These are phyloP conservation scores for Glutinoglossum americanum DNA, from an alignment of 495 filamentous ascomycete species.

Conservation along the genomic window DNA sequence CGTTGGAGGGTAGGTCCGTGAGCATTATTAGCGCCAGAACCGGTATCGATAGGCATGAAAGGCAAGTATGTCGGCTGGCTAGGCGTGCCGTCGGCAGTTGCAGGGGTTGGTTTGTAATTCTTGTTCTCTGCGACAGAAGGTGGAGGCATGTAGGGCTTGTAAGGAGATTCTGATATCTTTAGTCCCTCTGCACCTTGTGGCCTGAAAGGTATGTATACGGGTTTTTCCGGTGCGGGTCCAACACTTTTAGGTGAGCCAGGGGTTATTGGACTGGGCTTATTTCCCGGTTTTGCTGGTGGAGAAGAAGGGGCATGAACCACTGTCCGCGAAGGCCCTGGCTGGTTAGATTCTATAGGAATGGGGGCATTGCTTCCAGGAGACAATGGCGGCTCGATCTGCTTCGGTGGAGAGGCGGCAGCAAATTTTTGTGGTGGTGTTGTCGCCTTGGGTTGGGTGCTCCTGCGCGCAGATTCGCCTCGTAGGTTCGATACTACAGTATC, in stretches of 20 bases:
- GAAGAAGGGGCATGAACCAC: neutral
- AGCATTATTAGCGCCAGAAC: neutral
- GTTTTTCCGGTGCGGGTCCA: neutral
- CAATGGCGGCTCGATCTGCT: neutral
- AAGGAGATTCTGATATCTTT: neutral
- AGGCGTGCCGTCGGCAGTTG: neutral
- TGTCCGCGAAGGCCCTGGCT: neutral
- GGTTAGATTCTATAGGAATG: neutral
- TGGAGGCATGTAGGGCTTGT: neutral
- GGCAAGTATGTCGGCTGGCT: neutral
- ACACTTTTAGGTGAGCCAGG: neutral
- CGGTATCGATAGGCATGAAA: neutral
- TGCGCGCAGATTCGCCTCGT: neutral
- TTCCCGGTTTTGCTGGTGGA: neutral
- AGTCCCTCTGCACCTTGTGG: neutral
- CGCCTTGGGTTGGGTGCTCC: neutral
- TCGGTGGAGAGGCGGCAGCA: neutral
- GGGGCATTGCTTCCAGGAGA: slow-evolving; percentile 1
- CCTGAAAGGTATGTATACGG: neutral
- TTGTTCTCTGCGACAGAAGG: neutral
- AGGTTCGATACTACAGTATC: neutral
- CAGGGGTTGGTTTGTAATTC: neutral
- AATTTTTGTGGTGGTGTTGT: neutral
- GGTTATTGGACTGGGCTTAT: neutral
- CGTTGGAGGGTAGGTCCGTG: neutral